Evolutionary conservation across 768 basidiomycete genomes (phyloP).

Genomic region (Podaxis pistillaris): DNA sequence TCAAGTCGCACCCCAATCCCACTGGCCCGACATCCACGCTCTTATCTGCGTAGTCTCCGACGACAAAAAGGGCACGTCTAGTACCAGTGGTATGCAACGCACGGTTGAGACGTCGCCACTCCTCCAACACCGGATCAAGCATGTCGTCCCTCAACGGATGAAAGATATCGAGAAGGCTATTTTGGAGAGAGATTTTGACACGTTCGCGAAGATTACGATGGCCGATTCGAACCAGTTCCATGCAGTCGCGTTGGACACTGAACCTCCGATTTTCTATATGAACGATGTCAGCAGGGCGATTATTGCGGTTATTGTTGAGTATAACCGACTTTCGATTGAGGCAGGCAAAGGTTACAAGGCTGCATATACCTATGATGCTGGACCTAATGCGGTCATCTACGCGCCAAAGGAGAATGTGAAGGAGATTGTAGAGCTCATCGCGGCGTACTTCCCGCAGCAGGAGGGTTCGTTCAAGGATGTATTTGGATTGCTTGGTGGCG

Average conservation of each 20-base stretch:
- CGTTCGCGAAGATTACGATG: conserved; percentile 93
- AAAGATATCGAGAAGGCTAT: conserved; percentile 79
- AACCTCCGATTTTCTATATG: conserved; percentile 99
- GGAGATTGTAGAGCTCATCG: conserved; percentile 73
- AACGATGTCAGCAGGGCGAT: conserved; percentile 97
- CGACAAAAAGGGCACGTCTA: conserved; percentile 94
- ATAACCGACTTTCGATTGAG: conserved; percentile 77
- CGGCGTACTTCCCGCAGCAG: conserved; percentile 86
- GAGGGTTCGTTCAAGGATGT: conserved; percentile 70
- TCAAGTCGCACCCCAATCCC: conserved; percentile 76
- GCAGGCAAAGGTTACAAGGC: conserved; percentile 64
- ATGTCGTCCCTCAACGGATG: conserved; percentile 91
- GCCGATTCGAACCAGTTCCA: conserved; percentile 99
- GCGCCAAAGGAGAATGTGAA: conserved; percentile 73
- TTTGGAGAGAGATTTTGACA: conserved; percentile 72
- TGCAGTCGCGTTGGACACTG: conserved; percentile 94
- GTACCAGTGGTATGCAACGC: conserved; percentile 96
- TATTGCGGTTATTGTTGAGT: conserved; percentile 86
- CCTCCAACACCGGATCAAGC: conserved; percentile 82
- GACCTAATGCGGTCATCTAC: conserved; percentile 98
- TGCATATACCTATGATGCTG: conserved; percentile 99
- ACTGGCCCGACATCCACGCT: conserved; percentile 97
- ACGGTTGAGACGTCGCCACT: conserved; percentile 91
- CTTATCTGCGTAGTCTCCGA: conserved; percentile 97
- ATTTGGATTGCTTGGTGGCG: conserved; percentile 56